Base-by-base conservation (phyloP, 306 rosid species). In the Rosa lucieae region DNA sequence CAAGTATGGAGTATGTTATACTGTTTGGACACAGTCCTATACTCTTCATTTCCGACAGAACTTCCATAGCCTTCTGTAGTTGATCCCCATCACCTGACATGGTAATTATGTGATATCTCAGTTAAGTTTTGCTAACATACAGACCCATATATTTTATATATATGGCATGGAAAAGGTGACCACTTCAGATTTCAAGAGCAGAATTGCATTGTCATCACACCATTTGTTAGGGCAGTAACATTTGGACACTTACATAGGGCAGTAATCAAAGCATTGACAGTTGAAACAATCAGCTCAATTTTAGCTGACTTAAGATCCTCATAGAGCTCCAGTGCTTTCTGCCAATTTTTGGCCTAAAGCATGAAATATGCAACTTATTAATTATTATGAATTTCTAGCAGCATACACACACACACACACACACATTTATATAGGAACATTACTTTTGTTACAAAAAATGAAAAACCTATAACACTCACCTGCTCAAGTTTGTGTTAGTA, bases 261-360 rank as follows among this genome's bases (percentile, higher is more conserved):
- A 72, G 96, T 95, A 78, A 95, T 91, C 87, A 91, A 87, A 80
- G 99, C 99, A 84, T 95, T 95, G 81, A 91, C 80, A 72, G 97
- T 90, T 81, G 99, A 89, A 85, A 91, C 98, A 71, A 92, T 86
- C 69, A 47, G 85, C 70, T 76, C 79, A 86, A 86, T 72, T 70
- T 91, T 89, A 73, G 78, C 83, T 73, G 90, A 85, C 79, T 90
- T 95, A 79, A 95, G 97, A 83, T 89, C 81, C 79, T 90, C 91
- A 61, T 90, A 95, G 63, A 95, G 90, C 81, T 88, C 90, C 88
- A 90, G 68, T 67, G 97, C 98, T 82, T 85, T 95, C 88, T 86
- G 87, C 99, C 98, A 95, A 77, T 92, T 86, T 85, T 83, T 85
- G 77, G 97, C 89, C 99, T 95, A 92, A 74, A 89, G 85, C 75